These are phyloP conservation scores for Colletotrichum sp. DNA, from an alignment of 2,329 filamentous ascomycete genomes.

Conservation along the genomic window DNA sequence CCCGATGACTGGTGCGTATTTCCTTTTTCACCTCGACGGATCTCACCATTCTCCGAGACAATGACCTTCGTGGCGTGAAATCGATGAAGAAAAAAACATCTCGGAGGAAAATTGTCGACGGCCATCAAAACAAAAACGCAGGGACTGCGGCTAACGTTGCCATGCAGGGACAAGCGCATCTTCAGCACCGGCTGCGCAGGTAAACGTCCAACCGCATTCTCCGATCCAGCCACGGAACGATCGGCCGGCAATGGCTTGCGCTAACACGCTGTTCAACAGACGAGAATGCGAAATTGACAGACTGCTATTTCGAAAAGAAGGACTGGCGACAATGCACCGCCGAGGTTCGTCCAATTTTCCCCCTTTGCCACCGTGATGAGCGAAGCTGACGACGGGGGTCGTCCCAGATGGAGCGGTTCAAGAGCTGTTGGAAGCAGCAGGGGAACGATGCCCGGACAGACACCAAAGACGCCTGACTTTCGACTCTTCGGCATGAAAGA, in stretches of 20 bases:
- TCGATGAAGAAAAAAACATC: neutral
- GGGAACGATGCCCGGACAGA: constrained; percentile 85
- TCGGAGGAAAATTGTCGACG: neutral
- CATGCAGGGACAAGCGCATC: constrained; percentile 90
- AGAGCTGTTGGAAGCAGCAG: constrained; percentile 88
- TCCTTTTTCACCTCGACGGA: neutral
- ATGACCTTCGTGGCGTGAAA: neutral
- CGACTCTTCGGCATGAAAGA: neutral
- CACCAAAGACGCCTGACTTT: constrained; percentile 66
- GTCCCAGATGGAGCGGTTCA: constrained; percentile 84
- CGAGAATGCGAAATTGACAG: constrained; percentile 89
- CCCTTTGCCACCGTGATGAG: neutral
- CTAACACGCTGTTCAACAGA: constrained; percentile 51
- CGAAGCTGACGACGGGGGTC: neutral
- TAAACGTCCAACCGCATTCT: constrained; percentile 45
- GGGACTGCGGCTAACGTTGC: neutral
- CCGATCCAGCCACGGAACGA: neutral
- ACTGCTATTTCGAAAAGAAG: constrained; percentile 95
- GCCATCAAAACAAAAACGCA: neutral
- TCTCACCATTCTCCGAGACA: neutral
- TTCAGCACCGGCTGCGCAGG: constrained; percentile 94
- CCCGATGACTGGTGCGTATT: constrained; percentile 87
- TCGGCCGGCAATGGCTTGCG: neutral
- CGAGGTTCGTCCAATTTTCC: constrained; percentile 69
- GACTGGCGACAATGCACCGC: constrained; percentile 90